These are phyloP conservation scores for Psidium guajava DNA, from an alignment of 345 rosid genomes.

Conservation along the genomic window DNA sequence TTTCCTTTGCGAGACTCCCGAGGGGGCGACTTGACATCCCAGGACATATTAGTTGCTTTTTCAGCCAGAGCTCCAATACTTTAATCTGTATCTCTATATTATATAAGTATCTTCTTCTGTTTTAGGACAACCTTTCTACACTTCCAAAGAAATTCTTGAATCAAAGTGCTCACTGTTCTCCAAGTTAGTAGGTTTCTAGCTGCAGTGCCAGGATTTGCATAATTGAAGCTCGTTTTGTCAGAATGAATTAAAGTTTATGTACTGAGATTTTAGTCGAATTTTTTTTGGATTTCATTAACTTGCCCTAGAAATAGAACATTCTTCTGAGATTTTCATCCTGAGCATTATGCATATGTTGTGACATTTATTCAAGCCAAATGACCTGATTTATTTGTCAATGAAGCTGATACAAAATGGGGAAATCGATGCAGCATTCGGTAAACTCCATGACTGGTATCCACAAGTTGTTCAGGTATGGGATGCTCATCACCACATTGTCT, in stretches of 20 bases:
- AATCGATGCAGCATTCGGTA: conserved; percentile 53
- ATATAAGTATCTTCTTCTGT: not conserved
- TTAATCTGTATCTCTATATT: not conserved
- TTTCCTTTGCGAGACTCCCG: not conserved
- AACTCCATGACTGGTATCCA: conserved; percentile 77
- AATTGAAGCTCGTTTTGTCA: not conserved
- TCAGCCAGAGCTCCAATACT: not conserved
- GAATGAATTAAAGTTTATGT: not conserved
- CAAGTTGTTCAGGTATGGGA: conserved; percentile 63
- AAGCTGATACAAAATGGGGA: conserved; percentile 83
- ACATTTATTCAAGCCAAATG: conserved; percentile 1
- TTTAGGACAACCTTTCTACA: not conserved
- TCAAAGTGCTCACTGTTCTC: not conserved
- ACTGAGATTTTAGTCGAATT: not conserved
- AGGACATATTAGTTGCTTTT: not conserved
- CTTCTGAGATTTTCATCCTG: not conserved
- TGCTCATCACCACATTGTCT: not conserved
- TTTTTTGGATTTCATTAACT: not conserved
- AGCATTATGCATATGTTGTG: not conserved
- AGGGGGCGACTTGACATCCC: not conserved
- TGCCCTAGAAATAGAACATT: not conserved
- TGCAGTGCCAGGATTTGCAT: not conserved
- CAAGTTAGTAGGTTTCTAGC: not conserved
- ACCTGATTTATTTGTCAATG: conserved; percentile 9
- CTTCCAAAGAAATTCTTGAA: not conserved